Evolutionary conservation across 148 eudicot genomes (phyloP).

Genomic region (Vaccinium myrtillus): DNA sequence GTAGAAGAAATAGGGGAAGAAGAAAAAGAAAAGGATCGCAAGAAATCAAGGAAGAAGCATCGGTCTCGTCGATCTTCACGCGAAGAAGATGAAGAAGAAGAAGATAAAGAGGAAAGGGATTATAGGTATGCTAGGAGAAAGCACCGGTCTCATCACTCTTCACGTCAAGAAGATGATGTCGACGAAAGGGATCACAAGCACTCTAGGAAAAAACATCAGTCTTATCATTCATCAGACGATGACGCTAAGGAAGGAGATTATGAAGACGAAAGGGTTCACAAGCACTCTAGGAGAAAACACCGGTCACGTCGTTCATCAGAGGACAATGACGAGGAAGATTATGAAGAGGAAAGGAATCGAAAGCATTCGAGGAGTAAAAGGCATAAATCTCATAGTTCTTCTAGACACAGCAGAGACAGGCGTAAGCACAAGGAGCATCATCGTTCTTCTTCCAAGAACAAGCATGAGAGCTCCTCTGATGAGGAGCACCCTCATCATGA

Average conservation of each 20-base stretch:
- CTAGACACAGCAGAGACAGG: slow-evolving; percentile 43
- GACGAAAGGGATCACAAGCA: not conserved
- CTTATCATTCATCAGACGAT: slow-evolving; percentile 12
- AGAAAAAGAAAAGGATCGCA: not conserved
- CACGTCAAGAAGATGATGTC: not conserved
- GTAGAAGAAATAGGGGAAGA: not conserved
- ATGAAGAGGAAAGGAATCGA: slow-evolving; percentile 29
- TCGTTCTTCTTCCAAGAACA: slow-evolving; percentile 46
- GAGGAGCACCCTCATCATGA: slow-evolving; percentile 29
- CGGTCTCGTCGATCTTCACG: slow-evolving; percentile 13
- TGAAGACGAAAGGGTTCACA: slow-evolving; percentile 35
- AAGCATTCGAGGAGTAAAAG: slow-evolving; percentile 57
- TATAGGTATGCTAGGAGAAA: not conserved
- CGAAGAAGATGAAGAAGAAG: slow-evolving; percentile 1
- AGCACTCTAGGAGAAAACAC: slow-evolving; percentile 50
- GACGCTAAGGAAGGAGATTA: slow-evolving; percentile 25
- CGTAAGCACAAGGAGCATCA: slow-evolving; percentile 47
- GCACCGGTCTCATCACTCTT: slow-evolving; percentile 6
- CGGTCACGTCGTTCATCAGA: slow-evolving; percentile 35
- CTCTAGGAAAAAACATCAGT: not conserved
- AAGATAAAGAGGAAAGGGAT: slow-evolving; percentile 4
- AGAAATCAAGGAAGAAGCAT: slow-evolving; percentile 9
- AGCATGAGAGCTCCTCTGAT: slow-evolving; percentile 34
- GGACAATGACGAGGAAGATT: slow-evolving; percentile 26
- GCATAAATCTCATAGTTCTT: slow-evolving; percentile 41